Conservation (phyloP, 352 stramenopile genomes). For the Phytopythium oedochilum region DNA sequence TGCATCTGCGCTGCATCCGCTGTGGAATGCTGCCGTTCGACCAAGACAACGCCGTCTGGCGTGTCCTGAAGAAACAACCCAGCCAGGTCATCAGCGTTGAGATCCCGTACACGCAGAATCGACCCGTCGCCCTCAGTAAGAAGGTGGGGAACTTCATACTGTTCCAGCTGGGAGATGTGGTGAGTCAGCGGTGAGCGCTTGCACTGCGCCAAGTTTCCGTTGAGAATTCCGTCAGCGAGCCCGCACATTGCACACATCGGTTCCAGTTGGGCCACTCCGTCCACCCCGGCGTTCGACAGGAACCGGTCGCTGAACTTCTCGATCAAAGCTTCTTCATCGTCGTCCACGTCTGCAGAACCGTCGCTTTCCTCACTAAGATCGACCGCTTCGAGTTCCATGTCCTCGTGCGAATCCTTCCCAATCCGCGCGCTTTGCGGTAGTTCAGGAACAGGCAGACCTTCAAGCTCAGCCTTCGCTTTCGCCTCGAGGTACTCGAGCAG, state of each 20-base stretch:
- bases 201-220: conserved; percentile 38
- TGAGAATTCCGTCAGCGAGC: conserved; percentile 63
- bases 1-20: not conserved
- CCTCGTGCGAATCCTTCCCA: not conserved
- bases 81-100: conserved; percentile 20
- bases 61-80: conserved; percentile 24
- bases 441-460: conserved; percentile 38
- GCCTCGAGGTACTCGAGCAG: conserved; percentile 62
- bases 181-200: conserved; percentile 49
- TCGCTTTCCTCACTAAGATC: conserved; percentile 21
- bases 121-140: conserved; percentile 17
- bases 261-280: not conserved
- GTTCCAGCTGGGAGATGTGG: conserved; percentile 30
- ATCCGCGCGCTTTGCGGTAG: conserved; percentile 30
- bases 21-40: not conserved
- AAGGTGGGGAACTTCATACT: conserved; percentile 49
- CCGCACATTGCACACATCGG: conserved; percentile 45
- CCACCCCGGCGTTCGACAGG: conserved; percentile 8
- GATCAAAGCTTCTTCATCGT: conserved; percentile 39
- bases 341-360: conserved; percentile 29
- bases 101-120: conserved; percentile 16
- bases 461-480: conserved; percentile 55
- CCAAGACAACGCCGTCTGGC: conserved; percentile 18
- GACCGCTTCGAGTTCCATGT: not conserved
- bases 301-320: conserved; percentile 58